Conservation (phyloP, 192 early-diverging fungal species). For the Coemansia sp. region DNA sequence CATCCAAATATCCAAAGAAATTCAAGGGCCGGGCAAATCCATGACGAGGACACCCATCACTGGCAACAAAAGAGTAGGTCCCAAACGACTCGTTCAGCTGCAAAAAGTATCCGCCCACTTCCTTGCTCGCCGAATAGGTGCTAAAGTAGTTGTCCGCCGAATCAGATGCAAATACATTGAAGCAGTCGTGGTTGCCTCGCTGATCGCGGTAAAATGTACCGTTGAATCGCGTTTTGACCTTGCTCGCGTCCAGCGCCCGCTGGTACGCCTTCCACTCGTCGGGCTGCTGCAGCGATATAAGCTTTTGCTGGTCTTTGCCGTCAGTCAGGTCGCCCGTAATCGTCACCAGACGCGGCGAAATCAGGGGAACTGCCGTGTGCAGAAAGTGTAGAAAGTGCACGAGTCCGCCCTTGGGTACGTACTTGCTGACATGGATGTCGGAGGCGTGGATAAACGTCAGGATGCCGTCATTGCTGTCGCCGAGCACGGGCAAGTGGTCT, state of each 20-base stretch:
- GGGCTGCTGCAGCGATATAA: slow-evolving; percentile 72
- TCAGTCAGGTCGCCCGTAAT: slow-evolving; percentile 91
- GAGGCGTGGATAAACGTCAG: slow-evolving; percentile 82
- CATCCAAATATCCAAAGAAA: slow-evolving; percentile 87
- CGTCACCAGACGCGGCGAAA: slow-evolving; percentile 78
- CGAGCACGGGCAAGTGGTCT: slow-evolving; percentile 33
- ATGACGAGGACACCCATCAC: slow-evolving; percentile 78
- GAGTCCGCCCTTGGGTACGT: slow-evolving; percentile 63
- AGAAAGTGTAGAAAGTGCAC: slow-evolving; percentile 80
- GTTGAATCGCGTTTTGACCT: slow-evolving; percentile 53
- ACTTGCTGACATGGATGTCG: slow-evolving; percentile 86
- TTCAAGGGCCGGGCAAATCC: slow-evolving; percentile 84
- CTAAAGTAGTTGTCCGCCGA: slow-evolving; percentile 66
- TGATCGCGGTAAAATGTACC: slow-evolving; percentile 80
- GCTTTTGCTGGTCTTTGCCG: slow-evolving; percentile 70
- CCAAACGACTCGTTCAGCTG: slow-evolving; percentile 69
- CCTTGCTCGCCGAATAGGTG: slow-evolving; percentile 56
- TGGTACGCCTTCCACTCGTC: slow-evolving; percentile 86
- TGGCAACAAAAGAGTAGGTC: slow-evolving; percentile 81
- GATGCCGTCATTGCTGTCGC: slow-evolving; percentile 61
- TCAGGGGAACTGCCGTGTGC: slow-evolving; percentile 70
- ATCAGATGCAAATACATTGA: slow-evolving; percentile 69
- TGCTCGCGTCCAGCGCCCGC: slow-evolving; percentile 59
- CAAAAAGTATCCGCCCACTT: slow-evolving; percentile 64
- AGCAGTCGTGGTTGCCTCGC: slow-evolving; percentile 96